Evolutionary conservation across 371 early-diverging fungal genomes (phyloP).

Genomic region (Coemansia sp.): DNA sequence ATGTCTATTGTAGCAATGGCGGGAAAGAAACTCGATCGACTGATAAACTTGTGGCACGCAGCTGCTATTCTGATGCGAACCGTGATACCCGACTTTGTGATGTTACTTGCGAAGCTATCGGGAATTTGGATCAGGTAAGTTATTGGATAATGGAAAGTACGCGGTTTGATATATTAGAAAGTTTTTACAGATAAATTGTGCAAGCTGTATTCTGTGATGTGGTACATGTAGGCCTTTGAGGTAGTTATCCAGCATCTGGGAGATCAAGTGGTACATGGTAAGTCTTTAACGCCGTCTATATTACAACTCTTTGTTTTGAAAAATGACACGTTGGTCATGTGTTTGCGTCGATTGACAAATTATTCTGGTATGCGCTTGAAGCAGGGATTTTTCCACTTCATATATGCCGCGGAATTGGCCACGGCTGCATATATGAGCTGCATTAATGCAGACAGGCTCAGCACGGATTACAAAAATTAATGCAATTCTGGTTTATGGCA

Average conservation of each 20-base stretch:
- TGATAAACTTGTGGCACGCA: slow-evolving; percentile 25
- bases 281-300: not conserved
- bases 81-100: slow-evolving; percentile 18
- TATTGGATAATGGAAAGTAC: not conserved
- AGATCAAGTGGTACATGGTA: slow-evolving; percentile 23
- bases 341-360: not conserved
- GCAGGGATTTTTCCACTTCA: not conserved
- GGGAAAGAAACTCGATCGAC: slow-evolving; percentile 10
- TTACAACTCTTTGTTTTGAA: not conserved
- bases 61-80: slow-evolving; percentile 15
- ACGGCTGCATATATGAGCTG: not conserved
- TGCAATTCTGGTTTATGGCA: not conserved
- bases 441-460: slow-evolving; percentile 1
- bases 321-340: not conserved
- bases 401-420: slow-evolving; percentile 5
- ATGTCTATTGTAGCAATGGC: slow-evolving; percentile 3
- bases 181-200: not conserved
- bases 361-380: slow-evolving; percentile 1
- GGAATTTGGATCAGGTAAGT: slow-evolving; percentile 18
- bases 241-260: slow-evolving; percentile 10
- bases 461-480: not conserved
- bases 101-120: slow-evolving; percentile 8
- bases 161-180: not conserved
- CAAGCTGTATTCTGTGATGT: not conserved
- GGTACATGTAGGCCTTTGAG: slow-evolving; percentile 19